Conservation (phyloP, 805 yeast genomes). For the Nakazawaea wyomingensis region DNA sequence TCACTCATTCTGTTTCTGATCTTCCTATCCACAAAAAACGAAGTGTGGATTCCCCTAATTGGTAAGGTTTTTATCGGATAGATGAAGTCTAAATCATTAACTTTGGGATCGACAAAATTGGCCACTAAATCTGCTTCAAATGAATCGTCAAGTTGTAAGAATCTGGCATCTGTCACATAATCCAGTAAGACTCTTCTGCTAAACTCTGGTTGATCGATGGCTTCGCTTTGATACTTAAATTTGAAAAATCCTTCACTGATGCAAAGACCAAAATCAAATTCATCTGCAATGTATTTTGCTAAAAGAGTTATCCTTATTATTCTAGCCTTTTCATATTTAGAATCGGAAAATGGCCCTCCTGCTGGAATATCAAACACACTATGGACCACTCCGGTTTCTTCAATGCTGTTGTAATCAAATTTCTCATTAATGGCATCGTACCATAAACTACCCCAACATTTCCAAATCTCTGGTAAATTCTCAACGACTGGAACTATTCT, state of each 20-base stretch:
- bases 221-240: slow-evolving; percentile 21
- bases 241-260: slow-evolving; percentile 41
- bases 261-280: slow-evolving; percentile 44
- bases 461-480: slow-evolving; percentile 71
- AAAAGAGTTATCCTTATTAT: slow-evolving; percentile 45
- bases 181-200: not conserved
- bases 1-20: slow-evolving; percentile 16
- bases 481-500: slow-evolving; percentile 32
- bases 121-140: slow-evolving; percentile 18
- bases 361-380: slow-evolving; percentile 61
- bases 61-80: not conserved
- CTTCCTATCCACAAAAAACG: slow-evolving; percentile 1
- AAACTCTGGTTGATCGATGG: not conserved
- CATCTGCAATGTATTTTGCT: slow-evolving; percentile 46
- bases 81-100: slow-evolving; percentile 1
- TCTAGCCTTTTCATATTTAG: slow-evolving; percentile 44
- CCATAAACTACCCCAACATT: slow-evolving; percentile 83
- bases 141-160: slow-evolving; percentile 32
- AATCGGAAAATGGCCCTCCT: slow-evolving; percentile 49
- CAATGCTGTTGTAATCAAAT: slow-evolving; percentile 42
- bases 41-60: not conserved
- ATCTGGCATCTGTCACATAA: slow-evolving; percentile 32
- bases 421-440: slow-evolving; percentile 56
- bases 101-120: not conserved
- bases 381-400: slow-evolving; percentile 52